A percentile compares a stretch with the other conserved stretches of the same genome.
phyloP scores from a whole-genome alignment of 208 protist species.

The Trypanosoma caninum region DNA sequence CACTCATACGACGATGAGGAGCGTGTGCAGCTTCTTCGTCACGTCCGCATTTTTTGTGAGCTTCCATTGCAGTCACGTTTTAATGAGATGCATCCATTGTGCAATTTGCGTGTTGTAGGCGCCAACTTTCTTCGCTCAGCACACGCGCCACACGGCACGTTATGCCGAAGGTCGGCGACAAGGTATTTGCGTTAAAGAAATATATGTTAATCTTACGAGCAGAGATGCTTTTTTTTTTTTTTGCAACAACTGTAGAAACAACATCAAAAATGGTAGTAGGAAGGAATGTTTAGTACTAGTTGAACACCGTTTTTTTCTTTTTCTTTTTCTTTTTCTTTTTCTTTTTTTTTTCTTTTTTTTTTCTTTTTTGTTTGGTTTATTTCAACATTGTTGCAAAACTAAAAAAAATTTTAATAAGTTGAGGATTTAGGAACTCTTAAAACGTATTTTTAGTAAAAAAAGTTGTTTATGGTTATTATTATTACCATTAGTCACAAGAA shows the following conservation, averaged over 20 bases:
- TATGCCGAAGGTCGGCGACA: not conserved
- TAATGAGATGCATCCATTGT: constrained; percentile 24
- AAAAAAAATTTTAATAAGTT: too few relatives aligned
- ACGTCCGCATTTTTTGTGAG: constrained; percentile 20
- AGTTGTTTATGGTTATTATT: too few relatives aligned
- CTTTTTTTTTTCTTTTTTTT: constrained; percentile 18
- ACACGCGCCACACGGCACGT: not conserved
- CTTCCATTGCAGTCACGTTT: constrained; percentile 23
- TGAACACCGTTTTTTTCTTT: not conserved
- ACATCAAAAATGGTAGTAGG: not conserved
- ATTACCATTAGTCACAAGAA: too few relatives aligned
- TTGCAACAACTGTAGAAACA: not conserved
- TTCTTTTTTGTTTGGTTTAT: not conserved
- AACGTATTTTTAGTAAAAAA: too few relatives aligned
- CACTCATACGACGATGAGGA: constrained; percentile 3
- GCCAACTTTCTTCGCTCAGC: not conserved
- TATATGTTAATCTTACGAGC: not conserved
- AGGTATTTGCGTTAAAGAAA: not conserved
- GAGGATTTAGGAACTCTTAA: too few relatives aligned
- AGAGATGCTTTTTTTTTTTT: too few relatives aligned
- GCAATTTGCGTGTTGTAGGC: constrained; percentile 8
- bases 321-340: constrained; percentile 4
- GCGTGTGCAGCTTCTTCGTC: constrained; percentile 2
- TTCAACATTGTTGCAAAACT: not conserved
- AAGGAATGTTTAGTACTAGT: not conserved